Percentiles rank a stretch among this genome's conserved stretches.
Evolutionary conservation across 306 rosid genomes (phyloP).

Genomic region (Quercus parvula): DNA sequence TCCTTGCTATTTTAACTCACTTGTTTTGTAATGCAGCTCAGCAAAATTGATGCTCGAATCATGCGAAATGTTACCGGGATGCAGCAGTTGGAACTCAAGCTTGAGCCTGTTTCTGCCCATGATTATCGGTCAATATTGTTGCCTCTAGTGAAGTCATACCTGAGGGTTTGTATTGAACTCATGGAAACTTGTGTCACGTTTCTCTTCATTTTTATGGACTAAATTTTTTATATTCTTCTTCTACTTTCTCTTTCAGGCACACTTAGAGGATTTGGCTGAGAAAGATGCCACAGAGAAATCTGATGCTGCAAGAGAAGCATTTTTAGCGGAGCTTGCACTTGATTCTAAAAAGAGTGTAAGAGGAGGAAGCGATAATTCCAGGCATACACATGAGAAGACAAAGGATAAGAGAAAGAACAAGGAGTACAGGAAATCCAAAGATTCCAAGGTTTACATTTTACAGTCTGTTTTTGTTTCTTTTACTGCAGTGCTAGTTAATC

Average conservation of each 20-base stretch:
- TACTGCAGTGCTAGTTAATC: constrained; percentile 19
- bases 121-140: constrained; percentile 80
- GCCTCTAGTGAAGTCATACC: constrained; percentile 83
- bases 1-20: constrained; percentile 28
- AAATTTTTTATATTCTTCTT: constrained; percentile 13
- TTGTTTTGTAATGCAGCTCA: constrained; percentile 60
- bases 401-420: constrained; percentile 89
- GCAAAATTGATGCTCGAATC: constrained; percentile 80
- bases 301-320: constrained; percentile 92
- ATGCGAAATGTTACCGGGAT: constrained; percentile 67
- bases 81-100: constrained; percentile 86
- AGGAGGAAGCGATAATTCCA: constrained; percentile 68
- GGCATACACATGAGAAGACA: constrained; percentile 61
- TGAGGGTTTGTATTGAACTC: constrained; percentile 67
- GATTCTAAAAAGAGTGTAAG: constrained; percentile 71
- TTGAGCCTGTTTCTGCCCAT: constrained; percentile 68
- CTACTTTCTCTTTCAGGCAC: constrained; percentile 47
- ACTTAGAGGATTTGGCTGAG: constrained; percentile 92
- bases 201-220: constrained; percentile 17
- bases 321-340: constrained; percentile 93
- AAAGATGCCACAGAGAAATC: constrained; percentile 91
- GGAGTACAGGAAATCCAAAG: constrained; percentile 75
- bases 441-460: constrained; percentile 61
- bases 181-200: constrained; percentile 12
- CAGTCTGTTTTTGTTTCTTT: constrained; percentile 24